Conservation (phyloP, 345 rosid genomes). For the Reutealis trisperma region DNA sequence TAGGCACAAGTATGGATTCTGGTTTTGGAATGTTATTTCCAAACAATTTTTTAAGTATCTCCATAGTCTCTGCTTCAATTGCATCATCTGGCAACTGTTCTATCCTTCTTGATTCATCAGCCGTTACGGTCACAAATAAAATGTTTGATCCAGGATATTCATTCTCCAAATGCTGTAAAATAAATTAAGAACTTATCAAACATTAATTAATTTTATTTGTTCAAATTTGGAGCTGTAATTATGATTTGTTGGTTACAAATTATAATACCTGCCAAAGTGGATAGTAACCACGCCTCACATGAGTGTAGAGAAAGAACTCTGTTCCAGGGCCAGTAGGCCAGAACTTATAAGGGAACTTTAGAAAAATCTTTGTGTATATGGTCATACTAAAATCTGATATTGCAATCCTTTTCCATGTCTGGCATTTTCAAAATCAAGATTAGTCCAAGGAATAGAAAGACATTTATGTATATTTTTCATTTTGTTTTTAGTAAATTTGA, state of each 20-base stretch:
- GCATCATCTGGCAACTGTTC: conserved; percentile 25
- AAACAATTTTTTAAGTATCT: conserved; percentile 23
- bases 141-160: conserved; percentile 35
- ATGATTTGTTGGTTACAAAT: too few species aligned
- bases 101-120: conserved; percentile 29
- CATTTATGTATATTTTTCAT: too few species aligned
- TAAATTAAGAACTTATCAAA: not conserved
- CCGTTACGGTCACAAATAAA: conserved; percentile 27
- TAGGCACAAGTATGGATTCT: conserved; percentile 28
- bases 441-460: not conserved
- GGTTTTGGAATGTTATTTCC: conserved; percentile 29
- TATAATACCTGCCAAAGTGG: conserved; percentile 32
- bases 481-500: too few species aligned
- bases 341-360: conserved; percentile 35
- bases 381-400: conserved; percentile 33
- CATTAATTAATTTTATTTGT: not conserved
- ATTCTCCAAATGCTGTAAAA: conserved; percentile 30
- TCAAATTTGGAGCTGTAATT: not conserved
- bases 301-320: conserved; percentile 33
- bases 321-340: conserved; percentile 39
- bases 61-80: conserved; percentile 27
- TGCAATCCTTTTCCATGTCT: conserved; percentile 39
- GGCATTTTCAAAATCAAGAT: not conserved
- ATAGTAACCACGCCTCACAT: conserved; percentile 31
- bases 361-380: conserved; percentile 35